phyloP scores from a whole-genome alignment of 1,284 basidiomycete genomes.

The Pseudozyma pruni region DNA sequence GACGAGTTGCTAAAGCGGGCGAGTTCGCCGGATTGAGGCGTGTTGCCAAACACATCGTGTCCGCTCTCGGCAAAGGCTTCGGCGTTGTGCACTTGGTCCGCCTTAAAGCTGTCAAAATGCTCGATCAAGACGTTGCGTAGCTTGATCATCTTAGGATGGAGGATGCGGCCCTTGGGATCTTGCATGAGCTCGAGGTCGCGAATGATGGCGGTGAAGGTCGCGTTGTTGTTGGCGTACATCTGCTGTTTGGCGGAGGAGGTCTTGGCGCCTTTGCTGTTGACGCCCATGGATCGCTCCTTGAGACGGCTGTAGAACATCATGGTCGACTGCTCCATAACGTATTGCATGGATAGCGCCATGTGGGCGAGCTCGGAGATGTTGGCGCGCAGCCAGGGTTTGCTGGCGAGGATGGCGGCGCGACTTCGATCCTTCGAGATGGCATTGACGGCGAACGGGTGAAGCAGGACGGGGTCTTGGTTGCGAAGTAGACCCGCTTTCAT shows the following conservation, averaged over 20 bases:
- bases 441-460: conserved; percentile 60
- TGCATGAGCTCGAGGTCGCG: conserved; percentile 73
- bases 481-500: conserved; percentile 53
- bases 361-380: conserved; percentile 43
- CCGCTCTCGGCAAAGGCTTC: conserved; percentile 70
- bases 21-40: conserved; percentile 48
- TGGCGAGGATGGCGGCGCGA: conserved; percentile 22
- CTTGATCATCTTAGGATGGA: conserved; percentile 93
- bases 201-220: conserved; percentile 75
- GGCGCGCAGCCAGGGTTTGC: conserved; percentile 36
- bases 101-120: conserved; percentile 53
- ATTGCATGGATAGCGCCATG: conserved; percentile 62
- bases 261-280: conserved; percentile 58
- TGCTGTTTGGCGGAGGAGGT: conserved; percentile 56
- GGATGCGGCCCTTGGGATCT: conserved; percentile 71
- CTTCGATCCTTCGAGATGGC: conserved; percentile 23
- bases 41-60: conserved; percentile 56
- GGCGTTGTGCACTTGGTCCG: conserved; percentile 75
- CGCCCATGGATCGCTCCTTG: conserved; percentile 68
- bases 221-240: conserved; percentile 71
- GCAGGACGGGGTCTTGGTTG: conserved; percentile 48
- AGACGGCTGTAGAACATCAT: conserved; percentile 65
- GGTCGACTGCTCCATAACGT: conserved; percentile 78
- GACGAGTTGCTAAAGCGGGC: conserved; percentile 19
- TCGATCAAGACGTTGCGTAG: conserved; percentile 69